Percentiles rank a stretch among this genome's conserved stretches.
These are phyloP conservation scores for Dipteronia dyeriana DNA, from an alignment of 345 rosid species.

Conservation along the genomic window DNA sequence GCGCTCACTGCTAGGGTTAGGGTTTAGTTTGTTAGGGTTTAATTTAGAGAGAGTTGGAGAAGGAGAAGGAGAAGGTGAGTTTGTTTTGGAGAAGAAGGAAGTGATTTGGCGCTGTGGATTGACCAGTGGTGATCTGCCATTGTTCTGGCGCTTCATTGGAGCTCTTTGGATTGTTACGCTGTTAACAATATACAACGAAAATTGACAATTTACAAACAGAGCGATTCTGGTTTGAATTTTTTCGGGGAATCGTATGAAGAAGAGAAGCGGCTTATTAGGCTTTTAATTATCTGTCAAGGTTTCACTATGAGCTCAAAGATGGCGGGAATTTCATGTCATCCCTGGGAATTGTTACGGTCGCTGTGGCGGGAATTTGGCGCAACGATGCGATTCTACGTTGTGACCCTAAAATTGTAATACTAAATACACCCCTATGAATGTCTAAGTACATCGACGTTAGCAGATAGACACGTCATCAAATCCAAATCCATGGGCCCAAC, in stretches of 20 bases:
- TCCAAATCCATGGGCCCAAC: background rate
- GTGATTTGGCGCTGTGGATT: conserved; percentile 93
- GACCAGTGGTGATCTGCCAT: conserved; percentile 86
- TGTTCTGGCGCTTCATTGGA: conserved; percentile 67
- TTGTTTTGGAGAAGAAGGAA: conserved; percentile 64
- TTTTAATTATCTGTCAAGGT: background rate
- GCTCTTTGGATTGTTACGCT: conserved; percentile 43
- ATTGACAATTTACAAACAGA: background rate
- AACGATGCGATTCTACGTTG: background rate
- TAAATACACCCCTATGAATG: background rate
- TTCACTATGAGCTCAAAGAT: background rate
- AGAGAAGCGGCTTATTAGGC: background rate
- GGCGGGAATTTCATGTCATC: conserved; percentile 28
- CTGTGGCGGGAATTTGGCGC: conserved; percentile 34
- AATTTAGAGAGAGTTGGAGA: conserved; percentile 40
- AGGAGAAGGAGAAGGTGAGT: conserved; percentile 47
- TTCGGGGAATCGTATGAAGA: background rate
- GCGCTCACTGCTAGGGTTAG: conserved; percentile 29
- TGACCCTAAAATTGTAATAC: background rate
- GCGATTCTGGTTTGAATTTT: background rate
- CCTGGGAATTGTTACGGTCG: conserved; percentile 9
- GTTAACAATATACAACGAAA: background rate
- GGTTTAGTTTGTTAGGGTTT: conserved; percentile 30
- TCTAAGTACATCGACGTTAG: background rate
- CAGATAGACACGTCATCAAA: background rate